Conservation (phyloP, 257 asterid species). For the Nyctanthes arbortristis region DNA sequence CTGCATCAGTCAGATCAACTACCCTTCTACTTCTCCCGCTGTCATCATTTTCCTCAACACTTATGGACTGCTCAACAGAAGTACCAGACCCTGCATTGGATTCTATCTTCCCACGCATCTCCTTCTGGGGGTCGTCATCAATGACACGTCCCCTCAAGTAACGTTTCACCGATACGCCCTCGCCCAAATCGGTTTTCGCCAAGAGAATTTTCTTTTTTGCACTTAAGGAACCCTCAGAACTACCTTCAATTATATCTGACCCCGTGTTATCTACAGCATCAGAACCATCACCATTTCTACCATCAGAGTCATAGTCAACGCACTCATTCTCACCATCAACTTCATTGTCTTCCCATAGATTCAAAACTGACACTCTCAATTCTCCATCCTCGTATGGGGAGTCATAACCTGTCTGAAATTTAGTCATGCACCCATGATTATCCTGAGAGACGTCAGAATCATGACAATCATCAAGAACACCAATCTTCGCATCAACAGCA, state of each 20-base stretch:
- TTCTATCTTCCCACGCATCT: conserved; percentile 38
- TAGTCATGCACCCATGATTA: conserved; percentile 30
- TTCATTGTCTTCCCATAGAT: conserved; percentile 64
- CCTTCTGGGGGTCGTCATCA: conserved; percentile 36
- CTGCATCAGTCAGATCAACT: conserved; percentile 31
- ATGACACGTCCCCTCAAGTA: conserved; percentile 32
- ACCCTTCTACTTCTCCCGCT: conserved; percentile 33
- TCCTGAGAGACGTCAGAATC: conserved; percentile 43
- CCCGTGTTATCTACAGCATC: conserved; percentile 52
- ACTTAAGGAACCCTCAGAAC: conserved; percentile 57
- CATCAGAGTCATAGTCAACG: conserved; percentile 82
- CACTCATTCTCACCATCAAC: conserved; percentile 52
- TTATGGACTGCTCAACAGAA: conserved; percentile 44
- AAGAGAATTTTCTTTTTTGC: conserved; percentile 33
- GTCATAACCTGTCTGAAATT: conserved; percentile 58
- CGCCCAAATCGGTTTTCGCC: conserved; percentile 28
- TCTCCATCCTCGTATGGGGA: conserved; percentile 96
- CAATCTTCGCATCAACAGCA: conserved; percentile 33
- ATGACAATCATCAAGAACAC: conserved; percentile 32
- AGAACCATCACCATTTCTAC: conserved; percentile 57
- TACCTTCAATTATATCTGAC: conserved; percentile 57
- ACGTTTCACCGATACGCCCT: conserved; percentile 28
- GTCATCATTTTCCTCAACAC: conserved; percentile 34
- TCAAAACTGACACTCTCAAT: conserved; percentile 59
- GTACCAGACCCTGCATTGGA: conserved; percentile 61